Evolutionary conservation across 495 filamentous ascomycete species (phyloP).

Genomic region (Geoglossum glabrum): DNA sequence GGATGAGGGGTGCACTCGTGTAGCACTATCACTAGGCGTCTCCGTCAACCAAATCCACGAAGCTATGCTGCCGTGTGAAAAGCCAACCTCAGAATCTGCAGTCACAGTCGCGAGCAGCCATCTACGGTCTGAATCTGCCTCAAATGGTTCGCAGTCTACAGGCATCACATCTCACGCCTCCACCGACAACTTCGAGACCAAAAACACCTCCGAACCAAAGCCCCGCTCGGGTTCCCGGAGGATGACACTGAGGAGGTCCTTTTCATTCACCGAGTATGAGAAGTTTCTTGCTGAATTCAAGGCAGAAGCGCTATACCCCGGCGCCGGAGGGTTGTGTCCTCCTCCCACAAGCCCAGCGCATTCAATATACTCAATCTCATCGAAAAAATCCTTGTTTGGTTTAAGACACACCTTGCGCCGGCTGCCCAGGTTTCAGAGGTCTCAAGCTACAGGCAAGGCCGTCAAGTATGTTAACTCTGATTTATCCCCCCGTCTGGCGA

Average conservation of each 20-base stretch:
- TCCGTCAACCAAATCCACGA: neutral
- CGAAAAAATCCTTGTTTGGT: neutral
- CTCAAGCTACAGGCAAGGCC: neutral
- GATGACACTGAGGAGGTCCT: neutral
- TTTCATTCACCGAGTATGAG: neutral
- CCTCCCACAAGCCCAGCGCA: neutral
- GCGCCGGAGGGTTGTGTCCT: neutral
- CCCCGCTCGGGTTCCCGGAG: neutral
- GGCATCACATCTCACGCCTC: constrained; percentile 1
- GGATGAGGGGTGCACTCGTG: neutral
- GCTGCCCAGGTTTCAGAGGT: neutral
- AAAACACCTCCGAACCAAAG: neutral
- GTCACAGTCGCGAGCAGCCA: neutral
- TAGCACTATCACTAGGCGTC: neutral
- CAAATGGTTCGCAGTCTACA: neutral
- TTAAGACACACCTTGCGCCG: neutral
- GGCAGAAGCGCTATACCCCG: neutral
- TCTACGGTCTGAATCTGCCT: neutral
- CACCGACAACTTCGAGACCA: neutral
- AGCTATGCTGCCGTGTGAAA: neutral
- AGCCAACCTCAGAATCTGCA: neutral
- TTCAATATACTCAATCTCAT: neutral
- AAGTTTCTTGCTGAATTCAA: neutral
- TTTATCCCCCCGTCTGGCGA: neutral
- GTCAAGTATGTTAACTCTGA: neutral